Conservation (phyloP, 2,329 filamentous ascomycete species). For the Alternaria metachromatica region DNA sequence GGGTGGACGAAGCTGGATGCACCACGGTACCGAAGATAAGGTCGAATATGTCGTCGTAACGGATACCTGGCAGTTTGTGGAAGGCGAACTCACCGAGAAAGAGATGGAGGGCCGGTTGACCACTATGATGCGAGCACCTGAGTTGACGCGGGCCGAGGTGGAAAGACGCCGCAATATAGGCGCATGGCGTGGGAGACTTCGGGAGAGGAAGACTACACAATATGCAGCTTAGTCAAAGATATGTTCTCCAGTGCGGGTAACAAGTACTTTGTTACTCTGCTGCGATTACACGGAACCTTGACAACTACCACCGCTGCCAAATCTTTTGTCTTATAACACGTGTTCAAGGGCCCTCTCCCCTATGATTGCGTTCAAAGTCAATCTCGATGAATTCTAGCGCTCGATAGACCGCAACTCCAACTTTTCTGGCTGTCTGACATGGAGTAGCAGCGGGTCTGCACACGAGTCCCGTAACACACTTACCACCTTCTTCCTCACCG, state of each 20-base stretch:
- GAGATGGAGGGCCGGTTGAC: neutral
- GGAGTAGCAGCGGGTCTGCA: constrained; percentile 18
- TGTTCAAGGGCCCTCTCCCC: no score
- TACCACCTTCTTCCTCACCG: constrained; percentile 9
- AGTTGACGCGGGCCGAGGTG: neutral
- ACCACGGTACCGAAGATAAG: constrained; percentile 10
- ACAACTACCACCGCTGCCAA: no score
- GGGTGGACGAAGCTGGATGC: constrained; percentile 7
- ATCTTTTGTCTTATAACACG: no score
- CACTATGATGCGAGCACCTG: neutral
- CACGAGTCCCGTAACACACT: constrained; percentile 16
- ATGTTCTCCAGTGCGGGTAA: no score
- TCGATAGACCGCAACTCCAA: neutral
- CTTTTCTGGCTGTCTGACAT: constrained; percentile 13
- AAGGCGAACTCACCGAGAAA: neutral
- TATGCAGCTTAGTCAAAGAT: neutral
- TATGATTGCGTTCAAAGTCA: neutral
- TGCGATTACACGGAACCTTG: no score
- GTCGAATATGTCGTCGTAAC: constrained; percentile 13
- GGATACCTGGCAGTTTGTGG: constrained; percentile 14
- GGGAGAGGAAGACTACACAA: neutral
- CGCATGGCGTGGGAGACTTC: neutral
- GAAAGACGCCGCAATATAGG: neutral
- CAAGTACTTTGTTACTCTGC: no score
- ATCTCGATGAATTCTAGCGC: neutral